Base-by-base conservation (phyloP, 768 basidiomycete genomes). In the Boletus reticulatus region DNA sequence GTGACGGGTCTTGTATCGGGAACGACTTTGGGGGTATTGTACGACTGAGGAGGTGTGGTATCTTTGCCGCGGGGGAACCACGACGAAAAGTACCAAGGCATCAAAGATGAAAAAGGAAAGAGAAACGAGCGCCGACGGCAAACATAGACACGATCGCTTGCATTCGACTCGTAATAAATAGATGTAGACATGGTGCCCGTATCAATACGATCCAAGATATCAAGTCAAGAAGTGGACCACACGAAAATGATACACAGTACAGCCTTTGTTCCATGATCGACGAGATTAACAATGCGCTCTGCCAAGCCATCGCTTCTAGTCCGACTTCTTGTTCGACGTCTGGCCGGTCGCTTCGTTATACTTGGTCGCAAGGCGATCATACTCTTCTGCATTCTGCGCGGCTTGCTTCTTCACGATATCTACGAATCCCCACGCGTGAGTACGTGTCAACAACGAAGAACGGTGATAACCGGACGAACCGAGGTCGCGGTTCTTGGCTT, bases 391-490 rank as follows among this genome's bases (percentile, higher is more conserved):
- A 60, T 94, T 90, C 62, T 89, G 87, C 1, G 76, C 69, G 0
- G 90, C 88, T 70, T 94, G 92, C 72, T 86, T 88, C 77, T 92
- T 92, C 52, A 94, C 71, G 19, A 85, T 88, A 19, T 85, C 91
- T 92, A 62, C 2, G 42, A 17, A 6, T 11, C 32, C 17, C 9
- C 43, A 14, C 19, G 11, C 6, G 17, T 51, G 38, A 50, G 49
- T 12, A 4, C 9, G 3, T 14, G 54, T 39, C 27, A 24, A 13
- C 5, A n/a, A 17, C 27, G 1, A 27, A 8, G 8, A 27, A 5
- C 27, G 31, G 9, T 12, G 52, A 12, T 12, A 27, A 2, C 44
- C 16, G 71, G 74, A 60, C 64, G 20, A 56, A 88, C 88, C 84
- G 57, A 87, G 82, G 66, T 93, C 90, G 20, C 80, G 76, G 22